phyloP scores from a whole-genome alignment of 73 alveolate species.

The Paramecium caudatum region DNA sequence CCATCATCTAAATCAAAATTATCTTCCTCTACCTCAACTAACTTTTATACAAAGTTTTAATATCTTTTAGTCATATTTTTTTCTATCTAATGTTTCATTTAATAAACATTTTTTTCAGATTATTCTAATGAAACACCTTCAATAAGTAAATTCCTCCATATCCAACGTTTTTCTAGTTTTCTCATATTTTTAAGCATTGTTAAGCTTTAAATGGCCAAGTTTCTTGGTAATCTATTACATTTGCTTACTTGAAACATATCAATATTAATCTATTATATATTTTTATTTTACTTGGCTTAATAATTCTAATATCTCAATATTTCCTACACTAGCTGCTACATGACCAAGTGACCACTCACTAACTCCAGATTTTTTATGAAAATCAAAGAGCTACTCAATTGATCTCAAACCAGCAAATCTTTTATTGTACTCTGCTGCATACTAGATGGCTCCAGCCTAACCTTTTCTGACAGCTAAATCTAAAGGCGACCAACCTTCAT shows the following conservation, averaged over 20 bases:
- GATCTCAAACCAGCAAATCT: conserved; percentile 37
- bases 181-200: conserved; percentile 46
- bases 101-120: conserved; percentile 26
- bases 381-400: conserved; percentile 76
- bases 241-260: conserved; percentile 15
- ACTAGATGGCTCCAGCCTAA: conserved; percentile 73
- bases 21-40: conserved; percentile 30
- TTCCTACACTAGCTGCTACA: conserved; percentile 85
- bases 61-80: conserved; percentile 24
- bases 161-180: conserved; percentile 3
- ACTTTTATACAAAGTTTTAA: not conserved
- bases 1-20: not conserved
- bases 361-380: conserved; percentile 76
- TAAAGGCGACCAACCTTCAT: conserved; percentile 58
- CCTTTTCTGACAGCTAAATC: conserved; percentile 58
- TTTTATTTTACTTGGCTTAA: conserved; percentile 73
- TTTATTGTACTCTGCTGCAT: conserved; percentile 75
- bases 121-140: not conserved
- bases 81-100: conserved; percentile 57
- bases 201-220: conserved; percentile 22
- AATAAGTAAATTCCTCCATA: not conserved
- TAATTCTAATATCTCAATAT: conserved; percentile 80
- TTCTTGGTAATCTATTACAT: conserved; percentile 35
- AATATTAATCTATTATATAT: not conserved
- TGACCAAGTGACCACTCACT: conserved; percentile 83